Base-by-base conservation (phyloP, 2,329 filamentous ascomycete species). In the Diaporthe sp. region DNA sequence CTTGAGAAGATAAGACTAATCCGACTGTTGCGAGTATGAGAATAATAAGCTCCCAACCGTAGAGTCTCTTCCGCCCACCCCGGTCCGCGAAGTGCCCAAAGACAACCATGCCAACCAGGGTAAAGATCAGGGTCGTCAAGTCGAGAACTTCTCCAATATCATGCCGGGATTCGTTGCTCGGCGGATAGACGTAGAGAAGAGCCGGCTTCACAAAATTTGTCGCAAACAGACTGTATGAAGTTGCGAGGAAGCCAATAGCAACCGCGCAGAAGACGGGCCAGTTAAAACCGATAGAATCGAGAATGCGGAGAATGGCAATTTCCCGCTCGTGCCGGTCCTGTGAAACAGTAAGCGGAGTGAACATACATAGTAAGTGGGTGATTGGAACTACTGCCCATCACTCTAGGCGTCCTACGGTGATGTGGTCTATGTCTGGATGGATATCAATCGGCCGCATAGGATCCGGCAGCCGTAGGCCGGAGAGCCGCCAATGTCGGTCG, bases 151-250 rank as follows among this genome's bases (percentile, higher is more conserved):
- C 67, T 20, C 74, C 68, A 28, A 71, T 53, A 31, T 75, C 10
- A 4, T 63, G 25, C 28, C 4, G 63, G 31, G 44, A 61, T 13
- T 39, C 47, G 10, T 42, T 31, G 12, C 58, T 61, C 12, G 75
- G 74, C 0, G 78, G 76, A 65, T 82, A 82, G 22, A 82, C 77
- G 53, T 79, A 82, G 28, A 76, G 76, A 10, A 82, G 72, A 7
- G 80, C 79, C 9, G 81, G 80, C 31, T 75, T 78, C 53, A 82
- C 79, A 49, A 82, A 77, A 53, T 81, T 82, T 2, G 77, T 81
- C 8, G 81, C 77, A 70, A 82, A 81, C 1, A 82, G 71, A 53
- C 80, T 80, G 74, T 80, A 82, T 20, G 81, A 81, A 0, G 81
- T 80, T 5, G 81, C 79, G 10, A 82, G 75, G 72, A 82, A 82